Conservation (phyloP, 2,329 filamentous ascomycete genomes). For the Fusarium paranaense region DNA sequence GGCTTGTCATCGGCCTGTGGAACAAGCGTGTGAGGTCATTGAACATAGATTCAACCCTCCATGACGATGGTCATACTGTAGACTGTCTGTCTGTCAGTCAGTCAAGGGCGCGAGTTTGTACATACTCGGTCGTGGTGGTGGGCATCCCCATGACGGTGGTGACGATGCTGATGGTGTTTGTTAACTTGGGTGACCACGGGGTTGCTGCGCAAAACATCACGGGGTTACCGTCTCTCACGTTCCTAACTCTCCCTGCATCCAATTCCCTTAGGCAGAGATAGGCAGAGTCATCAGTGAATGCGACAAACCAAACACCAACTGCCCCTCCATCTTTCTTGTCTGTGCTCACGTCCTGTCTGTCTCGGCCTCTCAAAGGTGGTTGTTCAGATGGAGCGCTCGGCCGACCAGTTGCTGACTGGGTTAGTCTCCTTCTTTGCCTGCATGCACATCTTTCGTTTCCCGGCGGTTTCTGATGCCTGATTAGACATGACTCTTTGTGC, state of each 20-base stretch:
- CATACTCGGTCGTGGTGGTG: conserved; percentile 10
- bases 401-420: conserved; percentile 13
- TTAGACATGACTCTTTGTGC: conserved; percentile 30
- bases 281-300: neutral
- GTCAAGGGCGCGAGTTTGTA: conserved; percentile 7
- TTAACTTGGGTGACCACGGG: conserved; percentile 4
- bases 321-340: conserved; percentile 6
- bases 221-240: conserved; percentile 1
- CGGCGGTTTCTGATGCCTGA: conserved; percentile 27
- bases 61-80: conserved; percentile 18
- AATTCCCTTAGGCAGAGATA: conserved; percentile 29
- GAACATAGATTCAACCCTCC: conserved; percentile 20
- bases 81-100: neutral
- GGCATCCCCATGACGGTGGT: conserved; percentile 6
- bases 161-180: conserved; percentile 2
- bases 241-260: neutral
- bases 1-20: conserved; percentile 15
- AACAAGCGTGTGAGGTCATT: conserved; percentile 37
- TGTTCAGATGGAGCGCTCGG: conserved; percentile 3
- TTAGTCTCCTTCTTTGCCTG: conserved; percentile 8
- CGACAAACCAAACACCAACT: conserved; percentile 5
- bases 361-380: conserved; percentile 3
- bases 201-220: neutral
- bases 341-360: conserved; percentile 18
- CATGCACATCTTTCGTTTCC: conserved; percentile 9